phyloP scores from a whole-genome alignment of 2,329 filamentous ascomycete genomes.

The Pseudohalonectria lignicola region DNA sequence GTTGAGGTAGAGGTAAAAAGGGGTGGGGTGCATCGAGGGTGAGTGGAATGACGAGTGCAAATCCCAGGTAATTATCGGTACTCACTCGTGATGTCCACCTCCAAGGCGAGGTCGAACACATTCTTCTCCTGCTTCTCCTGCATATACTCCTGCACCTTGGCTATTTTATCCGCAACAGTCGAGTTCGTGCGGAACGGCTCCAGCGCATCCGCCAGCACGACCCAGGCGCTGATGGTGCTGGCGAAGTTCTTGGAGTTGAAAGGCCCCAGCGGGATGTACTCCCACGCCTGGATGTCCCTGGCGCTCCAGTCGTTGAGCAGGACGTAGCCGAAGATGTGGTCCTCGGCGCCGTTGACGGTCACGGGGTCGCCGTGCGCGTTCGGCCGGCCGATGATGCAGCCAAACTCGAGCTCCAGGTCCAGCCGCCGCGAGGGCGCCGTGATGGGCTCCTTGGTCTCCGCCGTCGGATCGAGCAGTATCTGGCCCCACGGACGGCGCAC shows the following conservation, averaged over 20 bases:
- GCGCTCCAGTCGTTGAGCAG: conserved; percentile 85
- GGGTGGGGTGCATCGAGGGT: no score
- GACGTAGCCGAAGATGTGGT: conserved; percentile 68
- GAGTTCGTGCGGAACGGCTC: conserved; percentile 36
- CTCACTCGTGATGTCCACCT: conserved; percentile 5
- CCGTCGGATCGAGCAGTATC: conserved; percentile 53
- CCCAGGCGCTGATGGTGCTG: conserved; percentile 68
- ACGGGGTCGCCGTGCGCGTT: conserved; percentile 57
- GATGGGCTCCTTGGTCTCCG: conserved; percentile 49
- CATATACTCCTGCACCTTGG: conserved; percentile 34
- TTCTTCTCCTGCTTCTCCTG: conserved; percentile 46
- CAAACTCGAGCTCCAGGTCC: conserved; percentile 74
- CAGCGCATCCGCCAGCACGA: conserved; percentile 65
- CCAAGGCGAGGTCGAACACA: conserved; percentile 15
- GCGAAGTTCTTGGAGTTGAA: conserved; percentile 81
- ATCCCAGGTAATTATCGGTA: no score
- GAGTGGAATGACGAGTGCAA: background rate
- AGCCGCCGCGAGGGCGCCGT: conserved; percentile 55
- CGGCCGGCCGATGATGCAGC: conserved; percentile 57
- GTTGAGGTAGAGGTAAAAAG: no score
- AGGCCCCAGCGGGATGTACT: conserved; percentile 71
- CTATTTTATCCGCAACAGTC: conserved; percentile 19
- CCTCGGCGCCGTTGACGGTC: conserved; percentile 50
- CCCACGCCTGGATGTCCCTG: conserved; percentile 73
- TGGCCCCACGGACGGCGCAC: conserved; percentile 68